phyloP scores from a whole-genome alignment of 371 early-diverging fungal genomes.

The Dinochytrium kinnereticum region DNA sequence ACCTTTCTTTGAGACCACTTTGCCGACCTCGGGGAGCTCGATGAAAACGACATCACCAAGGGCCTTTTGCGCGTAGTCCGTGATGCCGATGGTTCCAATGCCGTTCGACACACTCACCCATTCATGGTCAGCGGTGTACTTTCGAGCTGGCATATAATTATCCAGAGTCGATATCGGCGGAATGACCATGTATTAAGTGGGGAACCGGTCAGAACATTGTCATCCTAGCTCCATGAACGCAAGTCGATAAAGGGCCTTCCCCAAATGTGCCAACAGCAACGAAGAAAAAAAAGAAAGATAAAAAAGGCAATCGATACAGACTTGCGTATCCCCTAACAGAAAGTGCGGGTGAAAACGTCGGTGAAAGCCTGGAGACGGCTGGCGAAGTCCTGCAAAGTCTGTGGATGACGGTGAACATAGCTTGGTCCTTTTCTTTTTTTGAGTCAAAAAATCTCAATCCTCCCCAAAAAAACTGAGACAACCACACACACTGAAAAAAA shows the following conservation, averaged over 20 bases:
- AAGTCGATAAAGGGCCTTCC: too few relatives aligned
- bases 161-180: neutral
- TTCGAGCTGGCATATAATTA: constrained; percentile 38
- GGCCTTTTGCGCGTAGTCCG: constrained; percentile 87
- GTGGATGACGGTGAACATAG: neutral
- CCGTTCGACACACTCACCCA: constrained; percentile 78
- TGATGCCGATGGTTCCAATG: constrained; percentile 91
- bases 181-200: neutral
- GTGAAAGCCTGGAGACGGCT: neutral
- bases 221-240: too few relatives aligned
- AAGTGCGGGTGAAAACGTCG: neutral
- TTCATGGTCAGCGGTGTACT: constrained; percentile 91
- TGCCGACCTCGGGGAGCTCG: constrained; percentile 77
- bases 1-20: constrained; percentile 65
- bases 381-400: neutral
- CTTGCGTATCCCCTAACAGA: neutral
- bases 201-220: neutral
- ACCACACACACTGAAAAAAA: neutral
- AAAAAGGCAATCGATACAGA: neutral
- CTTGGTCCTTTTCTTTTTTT: neutral
- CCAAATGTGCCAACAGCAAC: too few relatives aligned
- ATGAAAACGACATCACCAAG: constrained; percentile 96
- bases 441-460: neutral
- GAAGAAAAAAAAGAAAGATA: neutral
- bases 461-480: neutral